phyloP scores from a whole-genome alignment of 768 basidiomycete genomes.

The Chalciporus piperatus region DNA sequence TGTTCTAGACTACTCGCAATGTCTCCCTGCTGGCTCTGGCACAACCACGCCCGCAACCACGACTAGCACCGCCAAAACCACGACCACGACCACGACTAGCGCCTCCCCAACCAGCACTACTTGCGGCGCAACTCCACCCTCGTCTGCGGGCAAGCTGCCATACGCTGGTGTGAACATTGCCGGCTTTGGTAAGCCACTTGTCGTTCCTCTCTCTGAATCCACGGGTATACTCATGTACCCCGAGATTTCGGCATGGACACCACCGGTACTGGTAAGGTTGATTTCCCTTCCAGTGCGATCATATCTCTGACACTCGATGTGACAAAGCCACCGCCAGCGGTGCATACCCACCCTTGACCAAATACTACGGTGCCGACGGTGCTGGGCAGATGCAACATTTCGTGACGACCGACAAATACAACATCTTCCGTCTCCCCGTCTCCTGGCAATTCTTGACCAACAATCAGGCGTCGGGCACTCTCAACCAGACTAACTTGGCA shows the following conservation, averaged over 20 bases:
- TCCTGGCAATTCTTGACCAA: constrained; percentile 53
- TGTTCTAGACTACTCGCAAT: constrained; percentile 9
- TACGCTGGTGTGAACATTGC: constrained; percentile 14
- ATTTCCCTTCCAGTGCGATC: neutral
- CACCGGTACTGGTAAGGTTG: constrained; percentile 3
- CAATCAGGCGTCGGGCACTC: constrained; percentile 35
- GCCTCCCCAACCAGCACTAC: neutral
- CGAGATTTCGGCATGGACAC: constrained; percentile 14
- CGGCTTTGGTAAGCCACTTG: constrained; percentile 7
- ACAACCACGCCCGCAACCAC: neutral
- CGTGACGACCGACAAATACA: constrained; percentile 48
- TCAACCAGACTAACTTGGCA: constrained; percentile 21
- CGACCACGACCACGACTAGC: neutral
- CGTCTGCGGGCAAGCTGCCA: constrained; percentile 7
- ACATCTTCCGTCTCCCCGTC: constrained; percentile 56
- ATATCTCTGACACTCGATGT: neutral
- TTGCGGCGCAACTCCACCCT: neutral
- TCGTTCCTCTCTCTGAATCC: neutral
- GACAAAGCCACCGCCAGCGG: constrained; percentile 5
- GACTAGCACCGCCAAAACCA: neutral
- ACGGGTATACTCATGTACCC: neutral
- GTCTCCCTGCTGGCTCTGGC: neutral
- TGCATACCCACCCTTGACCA: constrained; percentile 6
- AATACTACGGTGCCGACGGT: constrained; percentile 9
- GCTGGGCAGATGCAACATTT: constrained; percentile 58